Conservation (phyloP, 192 early-diverging fungal genomes). For the Powellomyces hirtus region DNA sequence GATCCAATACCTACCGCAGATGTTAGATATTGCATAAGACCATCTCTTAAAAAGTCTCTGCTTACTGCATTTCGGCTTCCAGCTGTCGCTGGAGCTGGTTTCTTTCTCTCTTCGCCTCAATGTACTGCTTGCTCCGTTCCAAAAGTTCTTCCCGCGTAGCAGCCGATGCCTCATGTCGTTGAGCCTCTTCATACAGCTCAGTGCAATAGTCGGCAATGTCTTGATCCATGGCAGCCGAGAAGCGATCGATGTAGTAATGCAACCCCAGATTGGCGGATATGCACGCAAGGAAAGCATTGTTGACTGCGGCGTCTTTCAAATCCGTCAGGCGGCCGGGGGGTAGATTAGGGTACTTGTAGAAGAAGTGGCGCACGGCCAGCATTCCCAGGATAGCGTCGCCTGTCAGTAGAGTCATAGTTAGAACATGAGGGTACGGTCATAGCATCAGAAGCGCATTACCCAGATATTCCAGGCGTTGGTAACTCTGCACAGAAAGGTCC, state of each 20-base stretch:
- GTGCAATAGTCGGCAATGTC: constrained; percentile 50
- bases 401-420: constrained; percentile 1
- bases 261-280: constrained; percentile 64
- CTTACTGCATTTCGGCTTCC: constrained; percentile 18
- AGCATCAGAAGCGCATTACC: too few relatives aligned
- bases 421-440: too few relatives aligned
- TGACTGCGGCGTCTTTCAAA: constrained; percentile 56
- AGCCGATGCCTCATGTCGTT: background rate
- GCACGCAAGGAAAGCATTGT: constrained; percentile 80
- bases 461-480: constrained; percentile 89
- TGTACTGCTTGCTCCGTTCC: background rate
- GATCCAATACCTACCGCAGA: constrained; percentile 66
- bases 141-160: background rate
- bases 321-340: constrained; percentile 74
- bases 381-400: constrained; percentile 52
- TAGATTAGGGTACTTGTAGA: constrained; percentile 61
- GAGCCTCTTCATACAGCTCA: constrained; percentile 1
- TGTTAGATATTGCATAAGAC: constrained; percentile 18
- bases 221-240: constrained; percentile 49
- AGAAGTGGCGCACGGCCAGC: constrained; percentile 59
- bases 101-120: background rate
- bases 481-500: constrained; percentile 35
- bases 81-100: background rate
- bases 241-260: constrained; percentile 65
- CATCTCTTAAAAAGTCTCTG: too few relatives aligned